phyloP scores from a whole-genome alignment of 805 yeast genomes.

The Hanseniaspora meyeri region DNA sequence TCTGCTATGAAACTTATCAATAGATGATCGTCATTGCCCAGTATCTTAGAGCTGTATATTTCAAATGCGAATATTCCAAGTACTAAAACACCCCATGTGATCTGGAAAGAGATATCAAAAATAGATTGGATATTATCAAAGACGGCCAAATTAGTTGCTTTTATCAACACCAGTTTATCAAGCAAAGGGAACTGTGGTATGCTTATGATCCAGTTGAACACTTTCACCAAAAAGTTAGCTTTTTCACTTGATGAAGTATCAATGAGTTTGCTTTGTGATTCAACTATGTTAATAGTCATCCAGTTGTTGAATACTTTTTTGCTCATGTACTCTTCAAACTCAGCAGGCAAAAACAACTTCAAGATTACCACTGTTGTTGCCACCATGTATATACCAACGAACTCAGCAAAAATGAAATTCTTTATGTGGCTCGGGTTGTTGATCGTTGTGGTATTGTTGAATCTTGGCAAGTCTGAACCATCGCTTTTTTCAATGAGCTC shows the following conservation, averaged over 20 bases:
- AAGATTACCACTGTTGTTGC: constrained; percentile 8
- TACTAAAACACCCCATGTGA: constrained; percentile 5
- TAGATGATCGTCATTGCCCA: background rate
- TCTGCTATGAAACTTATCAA: background rate
- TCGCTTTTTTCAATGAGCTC: background rate
- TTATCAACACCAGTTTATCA: constrained; percentile 1
- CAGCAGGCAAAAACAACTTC: constrained; percentile 3
- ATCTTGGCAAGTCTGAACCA: background rate
- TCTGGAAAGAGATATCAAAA: constrained; percentile 4
- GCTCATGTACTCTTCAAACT: constrained; percentile 9
- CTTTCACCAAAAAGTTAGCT: background rate
- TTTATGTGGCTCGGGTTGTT: constrained; percentile 6
- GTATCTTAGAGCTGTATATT: background rate
- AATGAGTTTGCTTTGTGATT: constrained; percentile 1
- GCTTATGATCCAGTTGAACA: background rate
- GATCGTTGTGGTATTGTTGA: background rate
- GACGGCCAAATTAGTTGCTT: background rate
- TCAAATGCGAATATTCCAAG: constrained; percentile 1
- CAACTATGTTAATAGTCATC: background rate
- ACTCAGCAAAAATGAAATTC: constrained; percentile 9
- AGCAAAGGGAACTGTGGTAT: constrained; percentile 9
- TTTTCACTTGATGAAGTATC: background rate
- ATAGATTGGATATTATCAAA: background rate
- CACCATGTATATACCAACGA: constrained; percentile 7
- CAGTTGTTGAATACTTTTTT: constrained; percentile 1